Evolutionary conservation across 192 early-diverging fungal species (phyloP).

Genomic region (Diversispora epigaea): DNA sequence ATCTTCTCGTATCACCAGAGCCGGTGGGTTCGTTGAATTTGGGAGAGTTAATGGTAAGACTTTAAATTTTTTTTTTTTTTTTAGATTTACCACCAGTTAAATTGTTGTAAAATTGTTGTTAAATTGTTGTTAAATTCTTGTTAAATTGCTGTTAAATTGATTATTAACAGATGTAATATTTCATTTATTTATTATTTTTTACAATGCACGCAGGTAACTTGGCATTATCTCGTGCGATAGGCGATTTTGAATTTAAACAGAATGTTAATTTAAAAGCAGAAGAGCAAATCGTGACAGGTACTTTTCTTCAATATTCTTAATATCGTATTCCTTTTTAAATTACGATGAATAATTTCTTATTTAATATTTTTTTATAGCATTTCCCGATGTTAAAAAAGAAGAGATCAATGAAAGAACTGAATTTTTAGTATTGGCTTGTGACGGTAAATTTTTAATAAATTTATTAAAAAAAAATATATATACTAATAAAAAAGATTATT

Average conservation of each 20-base stretch:
- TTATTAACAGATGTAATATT: slow-evolving; percentile 21
- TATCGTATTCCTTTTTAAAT: neutral
- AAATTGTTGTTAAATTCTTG: neutral
- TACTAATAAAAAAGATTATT: no score
- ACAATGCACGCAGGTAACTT: slow-evolving; percentile 65
- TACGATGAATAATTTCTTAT: neutral
- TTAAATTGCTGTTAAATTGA: slow-evolving; percentile 13
- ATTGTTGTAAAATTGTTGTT: neutral
- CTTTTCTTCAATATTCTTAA: neutral
- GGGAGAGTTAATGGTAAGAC: slow-evolving; percentile 92
- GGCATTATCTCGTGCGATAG: slow-evolving; percentile 94
- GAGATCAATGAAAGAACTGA: slow-evolving; percentile 71
- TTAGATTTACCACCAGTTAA: neutral
- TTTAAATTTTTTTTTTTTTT: neutral
- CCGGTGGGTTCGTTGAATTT: slow-evolving; percentile 98
- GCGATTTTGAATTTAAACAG: slow-evolving; percentile 99
- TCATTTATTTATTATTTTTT: slow-evolving; percentile 16
- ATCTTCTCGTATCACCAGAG: slow-evolving; percentile 78
- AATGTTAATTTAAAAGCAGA: slow-evolving; percentile 74
- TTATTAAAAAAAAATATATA: neutral
- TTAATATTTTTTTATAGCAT: slow-evolving; percentile 45
- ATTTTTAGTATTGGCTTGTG: slow-evolving; percentile 95
- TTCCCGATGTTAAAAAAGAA: slow-evolving; percentile 78
- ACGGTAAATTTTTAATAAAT: slow-evolving; percentile 63
- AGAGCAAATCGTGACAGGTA: slow-evolving; percentile 89